Conservation (phyloP, 805 yeast genomes). For the Candida ipomoeae region DNA sequence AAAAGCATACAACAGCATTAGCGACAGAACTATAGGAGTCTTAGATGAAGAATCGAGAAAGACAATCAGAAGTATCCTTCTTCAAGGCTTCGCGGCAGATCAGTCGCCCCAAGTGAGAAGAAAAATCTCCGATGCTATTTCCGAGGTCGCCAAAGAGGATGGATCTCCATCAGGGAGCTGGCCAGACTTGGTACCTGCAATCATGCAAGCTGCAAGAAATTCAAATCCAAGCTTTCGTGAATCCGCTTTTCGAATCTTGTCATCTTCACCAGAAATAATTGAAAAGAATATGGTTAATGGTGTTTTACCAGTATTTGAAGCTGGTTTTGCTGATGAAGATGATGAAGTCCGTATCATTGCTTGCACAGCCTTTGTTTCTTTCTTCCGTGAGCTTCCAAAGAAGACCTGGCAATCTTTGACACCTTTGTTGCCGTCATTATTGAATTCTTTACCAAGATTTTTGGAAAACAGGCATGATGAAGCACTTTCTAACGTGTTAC, state of each 20-base stretch:
- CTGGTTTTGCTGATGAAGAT: conserved; percentile 73
- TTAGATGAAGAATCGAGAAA: conserved; percentile 53
- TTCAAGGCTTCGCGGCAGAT: conserved; percentile 67
- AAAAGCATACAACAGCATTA: conserved; percentile 55
- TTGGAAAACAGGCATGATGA: conserved; percentile 73
- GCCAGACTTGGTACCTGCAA: conserved; percentile 74
- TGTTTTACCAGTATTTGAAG: conserved; percentile 64
- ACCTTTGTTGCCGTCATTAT: conserved; percentile 74
- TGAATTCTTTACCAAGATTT: conserved; percentile 84
- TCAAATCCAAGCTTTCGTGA: conserved; percentile 71
- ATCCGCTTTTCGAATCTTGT: conserved; percentile 83
- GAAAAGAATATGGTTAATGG: conserved; percentile 53
- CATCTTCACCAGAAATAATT: conserved; percentile 77
- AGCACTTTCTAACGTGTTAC: conserved; percentile 83
- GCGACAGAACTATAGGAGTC: conserved; percentile 75
- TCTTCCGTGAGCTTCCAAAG: conserved; percentile 78
- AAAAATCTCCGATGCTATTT: conserved; percentile 88
- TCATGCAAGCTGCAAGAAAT: conserved; percentile 59
- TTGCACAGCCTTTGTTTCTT: conserved; percentile 87
- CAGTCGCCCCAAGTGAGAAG: conserved; percentile 80
- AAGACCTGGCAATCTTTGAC: conserved; percentile 72
- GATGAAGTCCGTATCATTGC: conserved; percentile 90
- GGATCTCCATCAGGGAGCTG: conserved; percentile 52
- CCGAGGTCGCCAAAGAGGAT: conserved; percentile 79
- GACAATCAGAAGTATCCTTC: conserved; percentile 61